Evolutionary conservation across 1,139 yeast species (phyloP), one percentile per base, ranked within the genome.

Genomic region (Hanseniaspora sp.): DNA sequence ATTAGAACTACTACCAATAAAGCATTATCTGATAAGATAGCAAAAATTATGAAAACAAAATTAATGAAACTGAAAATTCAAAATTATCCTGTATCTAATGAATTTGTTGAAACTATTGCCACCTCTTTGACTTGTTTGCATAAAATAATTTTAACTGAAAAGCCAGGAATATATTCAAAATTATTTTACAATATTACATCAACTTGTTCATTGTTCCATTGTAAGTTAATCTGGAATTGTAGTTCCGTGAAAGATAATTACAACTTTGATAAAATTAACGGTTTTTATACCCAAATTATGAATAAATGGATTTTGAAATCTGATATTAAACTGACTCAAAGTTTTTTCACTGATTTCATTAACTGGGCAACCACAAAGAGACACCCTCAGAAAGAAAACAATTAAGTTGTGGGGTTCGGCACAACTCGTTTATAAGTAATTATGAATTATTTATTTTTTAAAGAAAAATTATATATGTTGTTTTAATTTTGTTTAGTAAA

Each of bases 301-400:
- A 77, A 78, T 60, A 63, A 66, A 23, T 87, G 95, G 95, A 76
- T 82, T 49, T 61, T 60, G 33, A 68, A 73, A 56, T 62, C 70
- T 41, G 70, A 70, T 51, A 73, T 78, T 56, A 79, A 78, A 61
- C 71, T 79, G 44, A 78, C 78, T 34, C 75, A 86, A 2, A 74
- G 79, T 13, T 66, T 86, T 63, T 86, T 86, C 67, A 76, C 80
- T 60, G 96, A 88, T 61, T 80, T 87, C 58, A 75, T 85, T 63
- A 87, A 87, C 68, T 88, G 95, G 94, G 65, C 86, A 52, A 76
- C 76, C 56, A 71, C 83, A 7, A 76, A 65, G n/a, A 49, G 46
- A 39, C 49, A 39, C 31, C 18, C 18, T 23, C 23, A 23, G 4
- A 23, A 23, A 23, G 23, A 23, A 23, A 29, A 42, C 15, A 30